phyloP scores from a whole-genome alignment of 2,329 filamentous ascomycete genomes.

The Hysterium pulicare region DNA sequence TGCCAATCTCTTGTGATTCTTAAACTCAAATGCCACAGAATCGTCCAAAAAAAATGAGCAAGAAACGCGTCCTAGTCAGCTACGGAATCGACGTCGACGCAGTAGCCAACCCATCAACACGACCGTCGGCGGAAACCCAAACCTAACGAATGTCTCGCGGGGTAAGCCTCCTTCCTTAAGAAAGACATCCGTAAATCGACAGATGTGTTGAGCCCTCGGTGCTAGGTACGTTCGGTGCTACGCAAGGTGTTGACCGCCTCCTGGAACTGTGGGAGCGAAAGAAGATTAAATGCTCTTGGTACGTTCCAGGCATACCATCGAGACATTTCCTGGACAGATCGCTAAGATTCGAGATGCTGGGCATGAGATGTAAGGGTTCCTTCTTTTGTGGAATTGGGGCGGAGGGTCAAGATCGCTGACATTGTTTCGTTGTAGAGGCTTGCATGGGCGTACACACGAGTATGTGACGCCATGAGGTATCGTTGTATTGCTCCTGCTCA shows the following conservation, averaged over 20 bases:
- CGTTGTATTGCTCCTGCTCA: no score
- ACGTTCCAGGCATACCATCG: constrained; percentile 44
- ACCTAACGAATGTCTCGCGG: constrained; percentile 39
- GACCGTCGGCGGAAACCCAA: constrained; percentile 31
- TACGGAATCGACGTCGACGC: constrained; percentile 44
- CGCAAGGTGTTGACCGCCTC: constrained; percentile 39
- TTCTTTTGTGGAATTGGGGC: no score
- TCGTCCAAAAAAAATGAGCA: not conserved
- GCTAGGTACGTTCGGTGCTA: constrained; percentile 40
- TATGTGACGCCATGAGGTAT: no score
- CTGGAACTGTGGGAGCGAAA: constrained; percentile 42
- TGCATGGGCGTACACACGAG: constrained; percentile 44
- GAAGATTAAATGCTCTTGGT: constrained; percentile 42
- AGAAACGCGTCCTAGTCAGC: constrained; percentile 37
- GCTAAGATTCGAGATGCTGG: constrained; percentile 43
- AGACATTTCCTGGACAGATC: constrained; percentile 49
- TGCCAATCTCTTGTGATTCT: no score
- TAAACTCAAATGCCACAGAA: no score
- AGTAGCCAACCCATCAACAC: constrained; percentile 41
- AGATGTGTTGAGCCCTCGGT: no score
- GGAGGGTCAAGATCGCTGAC: no score
- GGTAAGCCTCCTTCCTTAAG: not conserved
- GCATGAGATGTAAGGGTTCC: constrained; percentile 35
- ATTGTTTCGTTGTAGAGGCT: constrained; percentile 12
- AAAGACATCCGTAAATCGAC: no score